Percentiles rank a stretch among this genome's conserved stretches.
These are phyloP conservation scores for Trypanosoma cruzi DNA, from an alignment of 208 protist genomes.

Conservation along the genomic window DNA sequence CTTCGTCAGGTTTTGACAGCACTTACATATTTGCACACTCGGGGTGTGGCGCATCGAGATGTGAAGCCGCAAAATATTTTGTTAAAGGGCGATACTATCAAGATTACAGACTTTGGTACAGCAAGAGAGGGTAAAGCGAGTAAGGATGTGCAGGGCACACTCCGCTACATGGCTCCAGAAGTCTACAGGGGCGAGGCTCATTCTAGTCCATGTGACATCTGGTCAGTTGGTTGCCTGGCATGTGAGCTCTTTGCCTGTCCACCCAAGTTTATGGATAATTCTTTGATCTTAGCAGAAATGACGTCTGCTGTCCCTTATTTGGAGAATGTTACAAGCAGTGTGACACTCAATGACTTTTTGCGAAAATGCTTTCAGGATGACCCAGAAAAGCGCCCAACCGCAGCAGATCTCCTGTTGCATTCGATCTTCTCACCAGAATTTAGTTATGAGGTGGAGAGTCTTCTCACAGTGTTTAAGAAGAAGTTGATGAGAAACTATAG, in stretches of 20 bases:
- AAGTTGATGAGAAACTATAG: neutral
- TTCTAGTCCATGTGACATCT: conserved; percentile 90
- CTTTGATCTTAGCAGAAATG: conserved; percentile 64
- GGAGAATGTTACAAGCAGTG: conserved; percentile 53
- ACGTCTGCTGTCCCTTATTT: conserved; percentile 51
- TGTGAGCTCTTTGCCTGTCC: conserved; percentile 88
- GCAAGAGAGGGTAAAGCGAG: conserved; percentile 65
- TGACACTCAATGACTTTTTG: conserved; percentile 72
- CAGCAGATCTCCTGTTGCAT: conserved; percentile 71
- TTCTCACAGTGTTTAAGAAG: conserved; percentile 69
- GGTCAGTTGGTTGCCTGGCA: conserved; percentile 91
- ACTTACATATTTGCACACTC: conserved; percentile 96
- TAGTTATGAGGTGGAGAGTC: conserved; percentile 43
- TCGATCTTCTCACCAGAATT: conserved; percentile 52
- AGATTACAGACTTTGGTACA: conserved; percentile 98
- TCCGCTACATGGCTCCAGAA: conserved; percentile 94
- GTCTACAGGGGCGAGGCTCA: conserved; percentile 84
- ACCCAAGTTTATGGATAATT: conserved; percentile 79
- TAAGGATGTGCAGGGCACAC: conserved; percentile 89
- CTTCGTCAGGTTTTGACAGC: conserved; percentile 95
- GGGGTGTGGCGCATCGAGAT: conserved; percentile 98
- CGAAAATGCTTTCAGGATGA: conserved; percentile 78
- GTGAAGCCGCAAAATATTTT: conserved; percentile 98
- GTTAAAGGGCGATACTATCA: conserved; percentile 89
- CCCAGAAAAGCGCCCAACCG: conserved; percentile 58